A percentile compares a stretch with the other conserved stretches of the same genome.
Evolutionary conservation across 805 yeast genomes (phyloP).

Genomic region (Ogataea siamensis): DNA sequence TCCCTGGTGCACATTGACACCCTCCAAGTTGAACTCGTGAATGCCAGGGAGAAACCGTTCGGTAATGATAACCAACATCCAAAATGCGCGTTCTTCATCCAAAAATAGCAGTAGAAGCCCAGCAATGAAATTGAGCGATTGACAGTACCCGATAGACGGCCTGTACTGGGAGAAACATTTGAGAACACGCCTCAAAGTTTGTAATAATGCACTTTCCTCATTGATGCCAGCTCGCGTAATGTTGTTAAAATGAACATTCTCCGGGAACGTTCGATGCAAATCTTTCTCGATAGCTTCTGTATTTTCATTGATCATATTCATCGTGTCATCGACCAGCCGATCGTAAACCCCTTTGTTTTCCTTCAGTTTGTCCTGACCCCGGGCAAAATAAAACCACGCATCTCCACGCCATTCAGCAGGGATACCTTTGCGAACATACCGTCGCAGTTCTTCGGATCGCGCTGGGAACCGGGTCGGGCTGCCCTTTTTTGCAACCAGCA

Average conservation of each 20-base stretch:
- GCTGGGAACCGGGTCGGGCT: constrained; percentile 72
- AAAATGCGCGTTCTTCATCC: constrained; percentile 87
- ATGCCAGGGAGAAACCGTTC: constrained; percentile 85
- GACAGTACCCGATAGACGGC: constrained; percentile 94
- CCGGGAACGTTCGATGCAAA: constrained; percentile 92
- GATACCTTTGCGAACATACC: constrained; percentile 85
- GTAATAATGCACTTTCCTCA: constrained; percentile 63
- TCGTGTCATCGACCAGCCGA: constrained; percentile 58
- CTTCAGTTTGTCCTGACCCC: constrained; percentile 61
- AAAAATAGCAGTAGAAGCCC: constrained; percentile 81
- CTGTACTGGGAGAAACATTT: constrained; percentile 80
- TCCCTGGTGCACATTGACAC: constrained; percentile 94
- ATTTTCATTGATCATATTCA: constrained; percentile 59
- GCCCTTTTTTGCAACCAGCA: constrained; percentile 43
- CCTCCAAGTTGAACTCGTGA: constrained; percentile 86
- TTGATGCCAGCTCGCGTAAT: constrained; percentile 20
- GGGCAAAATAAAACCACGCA: constrained; percentile 95
- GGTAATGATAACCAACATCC: constrained; percentile 93
- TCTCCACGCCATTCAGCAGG: constrained; percentile 97
- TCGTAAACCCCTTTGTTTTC: constrained; percentile 75
- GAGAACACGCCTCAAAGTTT: constrained; percentile 74
- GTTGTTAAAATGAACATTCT: constrained; percentile 74
- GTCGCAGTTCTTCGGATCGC: constrained; percentile 70
- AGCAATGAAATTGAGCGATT: constrained; percentile 87
- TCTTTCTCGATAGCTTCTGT: constrained; percentile 94